Base-by-base conservation (phyloP, 257 asterid genomes). In the Salvia miltiorrhiza region DNA sequence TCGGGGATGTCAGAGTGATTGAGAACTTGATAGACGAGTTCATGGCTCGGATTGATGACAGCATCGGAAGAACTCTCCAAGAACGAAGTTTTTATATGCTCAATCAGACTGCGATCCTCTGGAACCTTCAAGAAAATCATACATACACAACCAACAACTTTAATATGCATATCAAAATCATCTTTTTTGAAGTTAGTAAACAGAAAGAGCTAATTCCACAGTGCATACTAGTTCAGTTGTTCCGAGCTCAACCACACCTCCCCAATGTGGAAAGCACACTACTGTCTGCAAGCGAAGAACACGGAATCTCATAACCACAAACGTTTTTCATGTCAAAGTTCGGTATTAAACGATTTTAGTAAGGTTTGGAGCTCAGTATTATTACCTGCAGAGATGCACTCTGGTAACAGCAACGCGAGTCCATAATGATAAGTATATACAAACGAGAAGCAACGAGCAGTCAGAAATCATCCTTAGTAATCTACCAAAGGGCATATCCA, bases 241-340 rank as follows among this genome's bases (percentile, higher is more conserved):
- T 70, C 98, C 98, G 24, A 92, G 87, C 86, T 92, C 98, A 28
- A 90, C 71, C 6, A 85, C 88, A 24, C 98, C 98, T 72, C 87
- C 97, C 63, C 81, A 78, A 78, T 86, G 76, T 3, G 98, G 97
- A 81, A 92, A 92, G 83, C 97, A 90, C 70, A 85, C 86, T 39
- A 92, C 76, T 3, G 98, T 92, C 98, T 92, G 83, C 86, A 82
- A 37, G 62, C 60, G 41, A 60, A 65, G 57, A 73, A 75, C 44
- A 41, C 0, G 57, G 50, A 33, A 23, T 41, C 14, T 21, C 5
- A 28, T 9, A 33, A 67, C 28, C 41, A 53, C 45, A 39, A 24
- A n/a, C 13, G 4, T 35, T 43, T 32, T 10, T 32, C 19, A 10
- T 32, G 28, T 40, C 60, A 45, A 55, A 65, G 17, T 54, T 35